Evolutionary conservation across 768 basidiomycete genomes (phyloP), one percentile per base, ranked within the genome.

Genomic region (Pleurotus salmoneostramineus): DNA sequence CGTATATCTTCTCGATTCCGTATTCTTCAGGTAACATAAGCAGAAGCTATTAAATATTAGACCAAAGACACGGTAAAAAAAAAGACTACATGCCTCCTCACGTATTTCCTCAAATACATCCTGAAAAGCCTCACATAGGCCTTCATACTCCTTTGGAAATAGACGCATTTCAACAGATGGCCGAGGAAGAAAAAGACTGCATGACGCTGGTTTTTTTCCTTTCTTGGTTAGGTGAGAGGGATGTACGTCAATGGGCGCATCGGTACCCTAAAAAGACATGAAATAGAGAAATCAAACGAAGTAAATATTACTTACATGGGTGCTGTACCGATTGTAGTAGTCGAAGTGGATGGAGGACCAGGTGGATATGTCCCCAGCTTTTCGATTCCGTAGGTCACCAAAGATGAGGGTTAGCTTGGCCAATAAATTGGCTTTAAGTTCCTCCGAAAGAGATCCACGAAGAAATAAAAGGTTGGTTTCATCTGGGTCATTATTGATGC

Each of bases 11-110:
- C n/a, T 63, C 36, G 15, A 45, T 33, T 27, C 58, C 33, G 40
- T 57, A 61, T 2, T 60, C 56, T 5, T 62, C 59, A 6, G 64
- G 65, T 21, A 46, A 46, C 17, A 6, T 46, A 46, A 15, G 10
- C 21, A 6, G 45, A 46, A 40, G 6, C 45, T 5, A 46, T 46
- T 6, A 12, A 8, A 46, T 21, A 46, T 6, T 6, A 21, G 12
- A 15, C 45, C 17, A 5, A 6, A 17, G 45, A 46, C 6, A 6
- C n/a, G n/a, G n/a, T 46, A 46, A 6, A 11, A 46, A 6, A 8
- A 46, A 15, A 46, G 14, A 6, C 6, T 40, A 6, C n/a, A 46
- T 46, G 21, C 45, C 45, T 46, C 6, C 6, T 6, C 12, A 6
- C n/a, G 10, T 6, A 46, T 6, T 6, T 8, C 6, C 5, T 6